Percentiles rank a stretch among this genome's conserved stretches.
Evolutionary conservation across 192 early-diverging fungal genomes (phyloP).

Genomic region (Powellomyces hirtus): DNA sequence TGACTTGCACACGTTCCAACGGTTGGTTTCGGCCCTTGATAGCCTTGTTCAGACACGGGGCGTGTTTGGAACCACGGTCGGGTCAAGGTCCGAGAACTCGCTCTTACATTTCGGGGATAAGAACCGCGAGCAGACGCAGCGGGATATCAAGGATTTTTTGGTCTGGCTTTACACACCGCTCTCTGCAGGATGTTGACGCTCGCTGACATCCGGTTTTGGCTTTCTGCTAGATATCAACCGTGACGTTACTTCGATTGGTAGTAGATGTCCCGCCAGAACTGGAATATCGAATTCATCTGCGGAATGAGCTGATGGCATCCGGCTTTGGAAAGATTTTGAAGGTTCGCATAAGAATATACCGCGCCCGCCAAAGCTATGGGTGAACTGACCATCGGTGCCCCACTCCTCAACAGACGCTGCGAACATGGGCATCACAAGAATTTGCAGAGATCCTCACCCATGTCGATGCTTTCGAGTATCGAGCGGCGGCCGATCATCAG

Average conservation of each 20-base stretch:
- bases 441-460: constrained; percentile 41
- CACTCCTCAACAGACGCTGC: constrained; percentile 18
- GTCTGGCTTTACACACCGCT: no score
- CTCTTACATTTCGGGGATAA: constrained; percentile 25
- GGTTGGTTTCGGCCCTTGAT: constrained; percentile 23
- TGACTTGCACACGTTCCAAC: constrained; percentile 27
- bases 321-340: constrained; percentile 34
- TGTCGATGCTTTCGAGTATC: constrained; percentile 38
- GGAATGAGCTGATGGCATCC: constrained; percentile 42
- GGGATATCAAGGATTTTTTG: constrained; percentile 44
- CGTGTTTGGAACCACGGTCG: constrained; percentile 42
- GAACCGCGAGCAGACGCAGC: constrained; percentile 33
- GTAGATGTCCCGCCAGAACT: constrained; percentile 45
- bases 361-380: neutral
- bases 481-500: constrained; percentile 34
- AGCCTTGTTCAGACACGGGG: constrained; percentile 36
- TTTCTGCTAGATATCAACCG: constrained; percentile 33
- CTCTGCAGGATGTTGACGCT: no score
- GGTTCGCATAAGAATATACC: neutral
- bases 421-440: constrained; percentile 45
- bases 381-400: neutral
- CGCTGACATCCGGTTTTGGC: no score
- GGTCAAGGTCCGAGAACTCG: constrained; percentile 13
- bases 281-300: constrained; percentile 43
- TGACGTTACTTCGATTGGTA: constrained; percentile 37